Base-by-base conservation (phyloP, 495 filamentous ascomycete genomes). In the Lichenothelia convexa region DNA sequence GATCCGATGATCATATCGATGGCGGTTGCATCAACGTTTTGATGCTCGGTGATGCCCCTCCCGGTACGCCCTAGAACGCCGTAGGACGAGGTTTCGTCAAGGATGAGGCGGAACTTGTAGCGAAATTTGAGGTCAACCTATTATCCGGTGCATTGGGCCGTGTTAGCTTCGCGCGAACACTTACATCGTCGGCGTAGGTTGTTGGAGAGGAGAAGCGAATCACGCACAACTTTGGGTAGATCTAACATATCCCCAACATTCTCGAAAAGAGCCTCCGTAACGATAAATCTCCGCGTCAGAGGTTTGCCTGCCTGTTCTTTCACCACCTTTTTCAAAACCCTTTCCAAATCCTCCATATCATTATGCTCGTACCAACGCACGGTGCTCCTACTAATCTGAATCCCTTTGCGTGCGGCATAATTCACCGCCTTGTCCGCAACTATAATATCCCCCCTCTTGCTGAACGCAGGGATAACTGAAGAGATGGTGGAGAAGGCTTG, bases 1-100 rank as follows among this genome's bases (percentile, higher is more conserved):
- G 85, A 91, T 22, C 91, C 91, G 41, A 94, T 67, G 35, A 95
- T 85, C 82, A 95, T 92, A 55, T 97, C 89, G 33, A 95, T 75
- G 35, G 83, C 74, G 0, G 70, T 68, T 0, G 84, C 73, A 56
- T 95, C 91, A 12, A 95, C 85, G 46, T 94, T 93, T 45, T 93
- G 87, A 18, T 86, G 80, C 53, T 97, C 91, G 1, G 89, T 95
- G 18, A 94, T 60, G 35, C 89, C 89, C 24, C 84, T 73, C 21
- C 91, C 91, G 24, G 80, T 92, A 33, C 83, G 67, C 17, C 89
- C 89, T 15, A 97, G 70, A 16, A 93, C 78, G 36, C 86, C 91
- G 53, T 93, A 97, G 3, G 84, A 93, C 72, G 81, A 89, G 4
- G 85, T 92, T 60, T 97, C 89, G 55, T 97, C 89, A 15, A 97